phyloP scores from a whole-genome alignment of 1,139 yeast genomes.

The Yarrowia galli region DNA sequence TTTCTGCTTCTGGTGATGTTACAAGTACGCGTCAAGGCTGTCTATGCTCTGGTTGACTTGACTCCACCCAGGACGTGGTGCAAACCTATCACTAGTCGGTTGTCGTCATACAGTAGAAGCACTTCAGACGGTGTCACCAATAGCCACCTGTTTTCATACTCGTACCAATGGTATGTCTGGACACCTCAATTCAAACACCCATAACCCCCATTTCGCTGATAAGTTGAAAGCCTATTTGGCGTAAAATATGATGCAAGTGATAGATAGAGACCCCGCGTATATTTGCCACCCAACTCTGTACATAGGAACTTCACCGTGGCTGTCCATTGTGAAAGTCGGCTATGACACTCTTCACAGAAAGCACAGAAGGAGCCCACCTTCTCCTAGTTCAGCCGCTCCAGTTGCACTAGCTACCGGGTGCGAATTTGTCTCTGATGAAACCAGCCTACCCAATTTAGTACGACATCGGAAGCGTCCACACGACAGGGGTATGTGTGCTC shows the following conservation, averaged over 20 bases:
- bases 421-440: not conserved
- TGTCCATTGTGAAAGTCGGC: too few relatives aligned
- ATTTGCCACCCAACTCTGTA: slow-evolving; percentile 12
- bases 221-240: not conserved
- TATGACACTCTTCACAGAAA: not conserved
- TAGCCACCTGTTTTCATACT: too few relatives aligned
- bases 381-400: not conserved
- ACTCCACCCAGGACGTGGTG: too few relatives aligned
- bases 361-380: not conserved
- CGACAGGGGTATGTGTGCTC: not conserved
- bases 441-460: not conserved
- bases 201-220: not conserved
- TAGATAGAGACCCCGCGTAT: not conserved
- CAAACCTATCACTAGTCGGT: too few relatives aligned
- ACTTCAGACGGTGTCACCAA: too few relatives aligned
- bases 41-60: too few relatives aligned
- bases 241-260: not conserved
- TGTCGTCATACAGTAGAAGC: too few relatives aligned
- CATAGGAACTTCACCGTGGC: not conserved
- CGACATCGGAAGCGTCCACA: not conserved
- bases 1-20: too few relatives aligned
- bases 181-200: not conserved
- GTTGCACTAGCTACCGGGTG: not conserved
- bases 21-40: too few relatives aligned
- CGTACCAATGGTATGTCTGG: too few relatives aligned